Evolutionary conservation across 192 early-diverging fungal genomes (phyloP).

Genomic region (Backusella circina): DNA sequence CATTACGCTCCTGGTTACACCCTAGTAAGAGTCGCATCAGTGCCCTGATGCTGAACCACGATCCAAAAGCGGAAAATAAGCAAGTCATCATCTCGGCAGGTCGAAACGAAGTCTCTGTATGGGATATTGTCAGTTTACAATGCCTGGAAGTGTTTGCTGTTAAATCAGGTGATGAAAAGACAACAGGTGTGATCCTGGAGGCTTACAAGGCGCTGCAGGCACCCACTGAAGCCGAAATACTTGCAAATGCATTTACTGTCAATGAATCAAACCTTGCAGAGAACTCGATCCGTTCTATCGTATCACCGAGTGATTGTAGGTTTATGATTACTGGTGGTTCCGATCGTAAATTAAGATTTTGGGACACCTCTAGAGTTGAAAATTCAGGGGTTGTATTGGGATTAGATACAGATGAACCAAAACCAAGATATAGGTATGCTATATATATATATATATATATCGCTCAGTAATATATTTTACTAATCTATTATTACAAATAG

Average conservation of each 20-base stretch:
- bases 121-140: conserved; percentile 71
- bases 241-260: conserved; percentile 52
- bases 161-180: conserved; percentile 46
- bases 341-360: conserved; percentile 86
- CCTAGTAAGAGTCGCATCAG: conserved; percentile 63
- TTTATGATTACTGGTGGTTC: conserved; percentile 77
- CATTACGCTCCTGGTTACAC: conserved; percentile 72
- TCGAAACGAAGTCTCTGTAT: conserved; percentile 73
- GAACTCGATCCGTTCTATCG: conserved; percentile 58
- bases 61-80: conserved; percentile 40
- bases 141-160: conserved; percentile 75
- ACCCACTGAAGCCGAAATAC: conserved; percentile 43
- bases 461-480: neutral
- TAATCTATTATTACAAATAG: conserved; percentile 25
- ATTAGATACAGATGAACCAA: conserved; percentile 47
- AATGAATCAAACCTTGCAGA: conserved; percentile 52
- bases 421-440: conserved; percentile 60
- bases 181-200: conserved; percentile 36
- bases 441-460: neutral
- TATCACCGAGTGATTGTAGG: conserved; percentile 47
- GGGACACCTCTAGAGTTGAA: conserved; percentile 68
- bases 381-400: conserved; percentile 74
- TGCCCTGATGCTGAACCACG: conserved; percentile 46
- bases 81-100: conserved; percentile 64
- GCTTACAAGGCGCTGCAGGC: conserved; percentile 45